These are phyloP conservation scores for Cryptococcus deneoformans DNA, from an alignment of 1,284 basidiomycete genomes.

Conservation along the genomic window DNA sequence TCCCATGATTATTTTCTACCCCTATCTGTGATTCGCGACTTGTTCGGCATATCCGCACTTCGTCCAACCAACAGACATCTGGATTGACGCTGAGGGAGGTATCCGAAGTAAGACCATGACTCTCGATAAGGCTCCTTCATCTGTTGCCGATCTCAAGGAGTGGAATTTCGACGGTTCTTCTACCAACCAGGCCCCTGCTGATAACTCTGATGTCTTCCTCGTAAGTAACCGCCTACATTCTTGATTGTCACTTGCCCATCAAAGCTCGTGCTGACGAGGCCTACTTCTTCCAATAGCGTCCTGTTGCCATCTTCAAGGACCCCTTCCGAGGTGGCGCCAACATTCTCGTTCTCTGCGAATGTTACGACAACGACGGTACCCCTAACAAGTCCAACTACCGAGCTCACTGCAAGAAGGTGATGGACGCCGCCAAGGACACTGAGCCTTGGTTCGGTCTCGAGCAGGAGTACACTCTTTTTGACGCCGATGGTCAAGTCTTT, in stretches of 20 bases:
- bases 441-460: constrained; percentile 98
- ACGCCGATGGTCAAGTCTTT: constrained; percentile 83
- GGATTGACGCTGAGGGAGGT: constrained; percentile 90
- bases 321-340: constrained; percentile 99
- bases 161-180: constrained; percentile 99
- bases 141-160: constrained; percentile 59
- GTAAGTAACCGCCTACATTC: constrained; percentile 26
- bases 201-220: constrained; percentile 97
- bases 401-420: constrained; percentile 83
- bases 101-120: constrained; percentile 89
- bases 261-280: background rate
- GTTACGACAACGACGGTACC: constrained; percentile 98
- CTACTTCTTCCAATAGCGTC: constrained; percentile 56
- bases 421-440: constrained; percentile 78
- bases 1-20: background rate
- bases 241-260: background rate
- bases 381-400: constrained; percentile 98
- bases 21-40: background rate
- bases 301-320: constrained; percentile 97
- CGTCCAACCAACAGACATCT: constrained; percentile 64
- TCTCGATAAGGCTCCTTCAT: constrained; percentile 39
- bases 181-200: constrained; percentile 91
- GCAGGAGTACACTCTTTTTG: constrained; percentile 98
- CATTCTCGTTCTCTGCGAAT: constrained; percentile 94
- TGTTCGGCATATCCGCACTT: background rate